Evolutionary conservation across 2,329 filamentous ascomycete genomes (phyloP), one percentile per base, ranked within the genome.

Genomic region (Chaetomium globosum): DNA sequence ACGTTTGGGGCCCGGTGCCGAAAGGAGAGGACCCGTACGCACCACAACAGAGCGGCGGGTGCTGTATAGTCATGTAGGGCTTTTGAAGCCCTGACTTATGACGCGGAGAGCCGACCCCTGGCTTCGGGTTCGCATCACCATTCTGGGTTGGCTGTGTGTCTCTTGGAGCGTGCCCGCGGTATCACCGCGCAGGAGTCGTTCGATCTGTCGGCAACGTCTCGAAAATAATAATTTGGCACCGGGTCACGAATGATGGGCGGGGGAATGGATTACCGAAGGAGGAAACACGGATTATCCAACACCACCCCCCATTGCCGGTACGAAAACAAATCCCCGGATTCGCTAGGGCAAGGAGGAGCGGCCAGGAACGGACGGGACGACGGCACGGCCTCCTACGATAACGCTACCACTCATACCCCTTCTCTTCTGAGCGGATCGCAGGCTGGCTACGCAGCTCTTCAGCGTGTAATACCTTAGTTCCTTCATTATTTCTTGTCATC

Each of bases 21-120:
- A 94, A 93, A 83, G 89, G 91, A 78, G 95, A 98, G 77, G 95
- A 99, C 77, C 95, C 95, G n/a, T 99, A 99, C 78, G 93, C 94
- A 74, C 94, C 94, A 72, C 94, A 96, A 83, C 92, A 96, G 81
- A 92, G 87, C 72, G 90, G 88, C 76, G 91, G 93, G 74, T 99
- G 95, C 87, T 99, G 95, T 82, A 85, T 90, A 74, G 88, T 99
- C 80, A 98, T 98, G 94, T 98, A 86, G 72, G 77, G 43, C 43
- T 28, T 33, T 21, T 46, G 70, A 65, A 26, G 64, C 31, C 26
- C 53, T 55, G 56, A 59, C 56, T 65, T 61, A 61, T 12, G 62
- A 67, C 57, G 63, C 64, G 61, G 61, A 61, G 19, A 36, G 21
- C 33, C 52, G 52, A 36, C 33, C 49, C 33, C 61, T 26, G 36